Evolutionary conservation across 1,284 basidiomycete species (phyloP).

Genomic region (Fomitopsis palustris): DNA sequence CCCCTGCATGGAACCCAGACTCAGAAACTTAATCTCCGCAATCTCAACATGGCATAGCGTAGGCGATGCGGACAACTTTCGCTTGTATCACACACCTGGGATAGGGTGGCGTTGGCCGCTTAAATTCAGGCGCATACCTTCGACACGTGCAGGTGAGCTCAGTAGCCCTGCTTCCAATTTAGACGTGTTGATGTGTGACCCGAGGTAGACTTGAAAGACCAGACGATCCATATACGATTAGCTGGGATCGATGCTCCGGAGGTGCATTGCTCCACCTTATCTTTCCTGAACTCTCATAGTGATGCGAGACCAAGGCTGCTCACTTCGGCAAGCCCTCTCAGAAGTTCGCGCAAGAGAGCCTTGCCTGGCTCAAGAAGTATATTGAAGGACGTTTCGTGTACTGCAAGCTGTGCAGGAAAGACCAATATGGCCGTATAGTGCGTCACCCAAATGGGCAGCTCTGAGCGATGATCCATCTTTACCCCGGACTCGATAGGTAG

Average conservation of each 20-base stretch:
- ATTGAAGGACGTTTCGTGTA: slow-evolving; percentile 58
- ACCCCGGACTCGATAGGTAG: slow-evolving; percentile 50
- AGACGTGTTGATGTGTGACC: not conserved
- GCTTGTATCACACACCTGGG: slow-evolving; percentile 81
- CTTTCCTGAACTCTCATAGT: not conserved
- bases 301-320: slow-evolving; percentile 41
- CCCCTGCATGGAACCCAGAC: slow-evolving; percentile 3
- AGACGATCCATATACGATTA: slow-evolving; percentile 82
- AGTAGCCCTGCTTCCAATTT: not conserved
- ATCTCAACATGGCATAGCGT: slow-evolving; percentile 50
- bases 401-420: slow-evolving; percentile 69
- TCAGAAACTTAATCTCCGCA: not conserved
- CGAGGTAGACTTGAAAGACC: slow-evolving; percentile 58
- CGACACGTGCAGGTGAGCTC: slow-evolving; percentile 50
- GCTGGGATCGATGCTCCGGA: slow-evolving; percentile 91
- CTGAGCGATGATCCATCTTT: not conserved
- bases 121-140: slow-evolving; percentile 65
- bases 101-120: slow-evolving; percentile 72
- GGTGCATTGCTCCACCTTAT: slow-evolving; percentile 34
- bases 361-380: slow-evolving; percentile 65
- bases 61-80: slow-evolving; percentile 79
- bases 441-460: not conserved
- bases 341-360: slow-evolving; percentile 65
- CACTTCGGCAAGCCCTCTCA: slow-evolving; percentile 83
- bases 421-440: slow-evolving; percentile 83